Evolutionary conservation across 371 early-diverging fungal genomes (phyloP).

Genomic region (Apophysomyces trapeziformis): DNA sequence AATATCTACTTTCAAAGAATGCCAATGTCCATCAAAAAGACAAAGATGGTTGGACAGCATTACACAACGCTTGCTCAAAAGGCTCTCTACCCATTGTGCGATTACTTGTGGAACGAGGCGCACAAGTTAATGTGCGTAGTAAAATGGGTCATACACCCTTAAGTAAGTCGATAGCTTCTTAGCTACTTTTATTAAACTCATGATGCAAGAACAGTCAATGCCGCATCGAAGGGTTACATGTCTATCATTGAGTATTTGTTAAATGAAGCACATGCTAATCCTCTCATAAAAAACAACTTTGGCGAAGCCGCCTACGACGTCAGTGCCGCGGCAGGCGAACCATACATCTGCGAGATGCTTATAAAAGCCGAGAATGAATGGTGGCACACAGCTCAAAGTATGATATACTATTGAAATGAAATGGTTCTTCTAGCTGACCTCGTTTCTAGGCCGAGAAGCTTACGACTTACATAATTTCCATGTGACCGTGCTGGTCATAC

Average conservation of each 20-base stretch:
- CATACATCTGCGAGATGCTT: slow-evolving; percentile 72
- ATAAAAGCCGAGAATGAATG: slow-evolving; percentile 59
- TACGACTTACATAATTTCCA: slow-evolving; percentile 64
- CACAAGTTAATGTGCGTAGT: slow-evolving; percentile 67
- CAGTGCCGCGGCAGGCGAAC: slow-evolving; percentile 68
- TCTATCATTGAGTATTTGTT: slow-evolving; percentile 73
- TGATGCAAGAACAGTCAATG: slow-evolving; percentile 61
- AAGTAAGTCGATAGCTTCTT: slow-evolving; percentile 51
- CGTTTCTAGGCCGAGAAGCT: slow-evolving; percentile 11
- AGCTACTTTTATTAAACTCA: background rate
- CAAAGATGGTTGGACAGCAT: slow-evolving; percentile 85
- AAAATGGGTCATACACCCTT: slow-evolving; percentile 78
- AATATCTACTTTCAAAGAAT: slow-evolving; percentile 61
- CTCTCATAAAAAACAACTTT: slow-evolving; percentile 67
- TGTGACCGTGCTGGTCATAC: slow-evolving; percentile 61
- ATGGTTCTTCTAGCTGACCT: background rate
- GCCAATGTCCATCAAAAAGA: slow-evolving; percentile 76
- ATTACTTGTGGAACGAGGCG: slow-evolving; percentile 60
- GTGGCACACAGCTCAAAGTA: slow-evolving; percentile 30
- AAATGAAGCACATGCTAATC: slow-evolving; percentile 64
- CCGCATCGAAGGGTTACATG: slow-evolving; percentile 75
- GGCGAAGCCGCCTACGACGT: slow-evolving; percentile 85
- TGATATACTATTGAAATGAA: background rate
- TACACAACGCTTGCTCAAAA: slow-evolving; percentile 79
- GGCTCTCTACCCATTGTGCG: slow-evolving; percentile 67